A percentile compares a stretch with the other conserved stretches of the same genome.
Evolutionary conservation across 257 asterid species (phyloP).

Genomic region (Striga asiatica): DNA sequence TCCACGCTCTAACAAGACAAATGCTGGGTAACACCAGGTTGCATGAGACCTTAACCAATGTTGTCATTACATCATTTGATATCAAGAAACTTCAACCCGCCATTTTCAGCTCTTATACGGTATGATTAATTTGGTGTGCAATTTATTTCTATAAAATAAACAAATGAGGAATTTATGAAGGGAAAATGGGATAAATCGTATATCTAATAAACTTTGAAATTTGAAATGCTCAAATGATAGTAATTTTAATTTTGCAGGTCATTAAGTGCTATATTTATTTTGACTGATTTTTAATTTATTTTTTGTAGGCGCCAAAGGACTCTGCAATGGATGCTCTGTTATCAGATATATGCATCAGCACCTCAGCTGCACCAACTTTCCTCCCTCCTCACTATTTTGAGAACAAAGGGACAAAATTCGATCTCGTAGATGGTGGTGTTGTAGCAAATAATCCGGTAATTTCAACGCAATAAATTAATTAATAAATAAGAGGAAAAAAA

Average conservation of each 20-base stretch:
- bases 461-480: too few species aligned
- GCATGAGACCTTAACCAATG: conserved; percentile 35
- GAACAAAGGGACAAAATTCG: conserved; percentile 30
- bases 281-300: too few species aligned
- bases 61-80: conserved; percentile 37
- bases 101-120: conserved; percentile 35
- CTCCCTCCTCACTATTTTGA: conserved; percentile 47
- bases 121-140: neutral
- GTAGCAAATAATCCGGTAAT: conserved; percentile 59
- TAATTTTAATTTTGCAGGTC: too few species aligned
- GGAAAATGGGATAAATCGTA: neutral
- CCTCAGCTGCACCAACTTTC: conserved; percentile 51
- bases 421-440: conserved; percentile 60
- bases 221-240: too few species aligned
- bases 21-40: conserved; percentile 24
- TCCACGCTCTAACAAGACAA: conserved; percentile 13
- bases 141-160: neutral
- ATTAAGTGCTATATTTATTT: too few species aligned
- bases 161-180: neutral
- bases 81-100: conserved; percentile 40
- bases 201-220: too few species aligned
- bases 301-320: conserved; percentile 18
- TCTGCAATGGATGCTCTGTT: conserved; percentile 32
- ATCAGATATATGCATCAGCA: conserved; percentile 51
- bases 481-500: too few species aligned